phyloP scores from a whole-genome alignment of 495 filamentous ascomycete species.

The Podospora comata region DNA sequence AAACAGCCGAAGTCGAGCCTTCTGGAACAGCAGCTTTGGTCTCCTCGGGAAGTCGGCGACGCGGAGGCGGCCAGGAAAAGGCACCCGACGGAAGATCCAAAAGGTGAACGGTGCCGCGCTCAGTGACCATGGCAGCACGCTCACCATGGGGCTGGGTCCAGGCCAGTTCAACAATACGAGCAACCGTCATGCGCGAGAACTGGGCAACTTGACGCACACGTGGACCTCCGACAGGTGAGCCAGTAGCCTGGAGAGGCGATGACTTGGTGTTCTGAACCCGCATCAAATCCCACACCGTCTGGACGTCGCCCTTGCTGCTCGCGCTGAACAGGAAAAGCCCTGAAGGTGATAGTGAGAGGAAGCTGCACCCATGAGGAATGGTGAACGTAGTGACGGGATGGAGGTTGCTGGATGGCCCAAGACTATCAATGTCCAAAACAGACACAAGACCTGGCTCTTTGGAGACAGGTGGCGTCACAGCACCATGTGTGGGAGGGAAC shows the following conservation, averaged over 20 bases:
- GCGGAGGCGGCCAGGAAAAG: conserved; percentile 85
- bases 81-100: conserved; percentile 80
- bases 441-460: conserved; percentile 79
- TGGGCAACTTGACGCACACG: conserved; percentile 76
- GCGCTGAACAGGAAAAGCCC: conserved; percentile 83
- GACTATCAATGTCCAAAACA: conserved; percentile 70
- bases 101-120: conserved; percentile 90
- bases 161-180: conserved; percentile 81
- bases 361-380: conserved; percentile 81
- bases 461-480: conserved; percentile 44
- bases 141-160: conserved; percentile 83
- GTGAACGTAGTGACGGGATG: conserved; percentile 77
- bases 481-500: conserved; percentile 77
- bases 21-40: conserved; percentile 35
- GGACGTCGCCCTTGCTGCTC: conserved; percentile 86
- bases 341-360: conserved; percentile 81
- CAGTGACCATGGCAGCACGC: conserved; percentile 78
- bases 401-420: conserved; percentile 47
- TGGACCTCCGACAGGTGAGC: conserved; percentile 34
- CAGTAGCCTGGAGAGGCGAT: conserved; percentile 45
- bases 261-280: conserved; percentile 59
- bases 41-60: conserved; percentile 53
- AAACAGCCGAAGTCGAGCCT: conserved; percentile 49
- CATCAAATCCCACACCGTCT: conserved; percentile 92
- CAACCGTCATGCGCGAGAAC: conserved; percentile 85